Evolutionary conservation across 1,284 basidiomycete species (phyloP).

Genomic region (Lentinus polychrous): DNA sequence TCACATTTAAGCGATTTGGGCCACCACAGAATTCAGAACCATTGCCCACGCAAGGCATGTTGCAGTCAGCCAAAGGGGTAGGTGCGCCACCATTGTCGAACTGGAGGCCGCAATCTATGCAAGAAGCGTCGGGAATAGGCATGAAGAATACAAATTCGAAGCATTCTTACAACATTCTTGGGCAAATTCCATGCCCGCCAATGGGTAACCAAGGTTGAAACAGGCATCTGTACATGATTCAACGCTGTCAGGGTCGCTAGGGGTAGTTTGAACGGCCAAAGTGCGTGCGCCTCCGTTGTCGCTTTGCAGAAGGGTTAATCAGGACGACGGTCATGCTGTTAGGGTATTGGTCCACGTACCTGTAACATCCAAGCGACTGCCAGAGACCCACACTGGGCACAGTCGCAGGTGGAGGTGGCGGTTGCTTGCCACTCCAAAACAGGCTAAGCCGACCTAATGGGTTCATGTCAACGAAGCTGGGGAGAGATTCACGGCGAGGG

Average conservation of each 20-base stretch:
- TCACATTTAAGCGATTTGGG: conserved; percentile 32
- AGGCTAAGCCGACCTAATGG: conserved; percentile 44
- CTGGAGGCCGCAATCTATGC: conserved; percentile 44
- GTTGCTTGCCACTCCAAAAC: conserved; percentile 51
- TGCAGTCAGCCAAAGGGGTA: conserved; percentile 42
- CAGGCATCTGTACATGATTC: conserved; percentile 58
- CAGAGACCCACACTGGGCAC: conserved; percentile 50
- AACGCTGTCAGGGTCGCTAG: conserved; percentile 43
- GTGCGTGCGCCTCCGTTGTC: conserved; percentile 43
- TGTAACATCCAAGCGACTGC: conserved; percentile 60
- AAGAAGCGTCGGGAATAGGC: conserved; percentile 5
- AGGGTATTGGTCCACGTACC: conserved; percentile 32
- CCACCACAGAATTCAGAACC: conserved; percentile 62
- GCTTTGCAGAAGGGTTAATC: conserved; percentile 2
- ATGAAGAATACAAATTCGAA: not conserved
- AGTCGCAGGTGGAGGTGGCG: conserved; percentile 45
- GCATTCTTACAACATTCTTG: conserved; percentile 41
- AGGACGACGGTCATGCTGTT: not conserved
- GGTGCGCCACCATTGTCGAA: conserved; percentile 41
- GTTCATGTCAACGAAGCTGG: not conserved
- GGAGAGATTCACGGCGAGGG: not conserved
- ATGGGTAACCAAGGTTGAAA: conserved; percentile 48
- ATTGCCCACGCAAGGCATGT: conserved; percentile 60
- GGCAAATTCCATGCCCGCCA: conserved; percentile 47
- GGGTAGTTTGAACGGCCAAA: conserved; percentile 35